phyloP scores from a whole-genome alignment of 169 alveolate genomes.

The Toxoplasma gondii region DNA sequence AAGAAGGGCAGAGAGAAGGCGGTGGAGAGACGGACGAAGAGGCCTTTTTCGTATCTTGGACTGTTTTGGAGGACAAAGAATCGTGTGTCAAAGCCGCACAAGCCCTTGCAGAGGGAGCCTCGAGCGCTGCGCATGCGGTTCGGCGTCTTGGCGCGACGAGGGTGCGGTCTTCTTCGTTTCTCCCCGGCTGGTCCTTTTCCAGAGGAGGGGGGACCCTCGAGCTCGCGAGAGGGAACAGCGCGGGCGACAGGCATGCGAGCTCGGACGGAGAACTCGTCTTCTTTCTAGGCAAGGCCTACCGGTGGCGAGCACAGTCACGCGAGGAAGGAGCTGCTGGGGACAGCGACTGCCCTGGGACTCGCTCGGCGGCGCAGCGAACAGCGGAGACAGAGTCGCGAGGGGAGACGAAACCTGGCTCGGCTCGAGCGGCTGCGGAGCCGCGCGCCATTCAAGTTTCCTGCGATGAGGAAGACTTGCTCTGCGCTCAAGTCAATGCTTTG shows the following conservation, averaged over 20 bases:
- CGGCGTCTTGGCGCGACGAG: background rate
- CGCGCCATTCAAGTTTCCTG: background rate
- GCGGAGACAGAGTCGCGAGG: background rate
- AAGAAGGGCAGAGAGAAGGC: no score
- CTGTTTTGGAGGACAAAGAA: background rate
- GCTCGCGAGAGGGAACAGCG: background rate
- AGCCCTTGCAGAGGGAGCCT: background rate
- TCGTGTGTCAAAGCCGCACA: background rate
- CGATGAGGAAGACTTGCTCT: constrained; percentile 10
- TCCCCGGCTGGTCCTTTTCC: background rate
- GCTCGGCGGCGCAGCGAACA: no score
- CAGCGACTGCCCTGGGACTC: no score
- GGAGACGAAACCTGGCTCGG: background rate
- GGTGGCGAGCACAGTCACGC: background rate
- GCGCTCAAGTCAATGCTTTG: constrained; percentile 33
- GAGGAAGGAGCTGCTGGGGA: background rate
- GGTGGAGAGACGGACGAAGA: background rate
- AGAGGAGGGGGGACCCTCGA: background rate
- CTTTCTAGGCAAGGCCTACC: constrained; percentile 2
- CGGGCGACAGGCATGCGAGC: background rate
- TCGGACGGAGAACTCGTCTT: background rate
- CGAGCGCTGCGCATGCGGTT: background rate
- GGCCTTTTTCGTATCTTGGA: background rate
- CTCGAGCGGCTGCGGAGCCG: background rate
- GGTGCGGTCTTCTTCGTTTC: background rate